Conservation (phyloP, 176 grass and related monocot species). For the Zoysia pacifica region DNA sequence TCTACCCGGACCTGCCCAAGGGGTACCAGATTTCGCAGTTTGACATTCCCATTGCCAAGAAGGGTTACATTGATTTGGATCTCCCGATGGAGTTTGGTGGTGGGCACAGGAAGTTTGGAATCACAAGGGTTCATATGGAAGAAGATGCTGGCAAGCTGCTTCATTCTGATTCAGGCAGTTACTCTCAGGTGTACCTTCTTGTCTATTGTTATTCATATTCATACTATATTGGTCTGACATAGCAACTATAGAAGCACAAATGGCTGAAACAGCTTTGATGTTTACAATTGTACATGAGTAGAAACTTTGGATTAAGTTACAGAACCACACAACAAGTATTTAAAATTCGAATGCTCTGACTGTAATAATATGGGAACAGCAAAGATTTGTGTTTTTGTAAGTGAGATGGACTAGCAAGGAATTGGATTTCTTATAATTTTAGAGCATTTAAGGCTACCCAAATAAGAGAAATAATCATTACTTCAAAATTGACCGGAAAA, state of each 20-base stretch:
- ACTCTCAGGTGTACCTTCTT: conserved; percentile 67
- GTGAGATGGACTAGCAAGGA: neutral
- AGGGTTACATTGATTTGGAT: conserved; percentile 81
- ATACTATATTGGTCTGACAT: neutral
- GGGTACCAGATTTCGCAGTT: conserved; percentile 98
- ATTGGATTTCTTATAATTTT: conserved; percentile 14
- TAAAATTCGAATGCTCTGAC: neutral
- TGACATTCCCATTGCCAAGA: conserved; percentile 80
- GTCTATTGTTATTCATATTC: conserved; percentile 5
- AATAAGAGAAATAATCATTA: conserved; percentile 9
- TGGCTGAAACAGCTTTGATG: neutral
- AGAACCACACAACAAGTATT: neutral
- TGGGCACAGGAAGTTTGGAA: conserved; percentile 79
- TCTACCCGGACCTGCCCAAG: conserved; percentile 96
- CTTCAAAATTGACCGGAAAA: conserved; percentile 8
- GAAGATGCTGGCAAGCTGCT: conserved; percentile 96
- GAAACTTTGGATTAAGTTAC: conserved; percentile 26
- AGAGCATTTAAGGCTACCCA: neutral
- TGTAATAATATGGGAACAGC: neutral
- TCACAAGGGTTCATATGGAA: conserved; percentile 97
- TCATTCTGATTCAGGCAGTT: conserved; percentile 77
- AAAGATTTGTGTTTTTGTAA: conserved; percentile 19
- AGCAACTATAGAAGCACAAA: neutral
- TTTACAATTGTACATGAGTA: conserved; percentile 9
- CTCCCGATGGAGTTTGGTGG: conserved; percentile 88